Conservation (phyloP, 164 flowering plant species). For the Stephania japonica region DNA sequence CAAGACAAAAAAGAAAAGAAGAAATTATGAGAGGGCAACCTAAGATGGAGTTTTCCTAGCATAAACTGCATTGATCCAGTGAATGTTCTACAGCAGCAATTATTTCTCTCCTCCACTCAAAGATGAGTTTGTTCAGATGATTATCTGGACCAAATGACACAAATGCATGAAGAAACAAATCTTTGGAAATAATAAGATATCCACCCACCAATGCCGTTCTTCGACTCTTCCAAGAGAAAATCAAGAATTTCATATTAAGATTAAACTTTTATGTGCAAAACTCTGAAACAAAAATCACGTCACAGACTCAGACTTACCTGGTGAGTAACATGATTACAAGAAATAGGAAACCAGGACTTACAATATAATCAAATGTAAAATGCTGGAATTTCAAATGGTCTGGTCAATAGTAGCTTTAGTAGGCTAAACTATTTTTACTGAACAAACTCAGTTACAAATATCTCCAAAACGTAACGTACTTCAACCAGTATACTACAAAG, state of each 20-base stretch:
- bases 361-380: too few species aligned
- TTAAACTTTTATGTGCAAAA: neutral
- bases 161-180: neutral
- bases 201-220: neutral
- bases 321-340: neutral
- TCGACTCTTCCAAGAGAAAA: neutral
- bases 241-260: neutral
- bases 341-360: neutral
- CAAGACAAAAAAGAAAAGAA: conserved; percentile 1
- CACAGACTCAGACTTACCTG: neutral
- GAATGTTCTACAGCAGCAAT: neutral
- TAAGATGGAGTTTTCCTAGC: neutral
- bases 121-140: neutral
- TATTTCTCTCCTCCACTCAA: neutral
- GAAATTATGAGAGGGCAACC: neutral
- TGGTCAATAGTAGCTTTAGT: too few species aligned
- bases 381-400: too few species aligned
- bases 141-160: neutral
- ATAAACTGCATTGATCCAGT: neutral
- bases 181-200: too few species aligned
- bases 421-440: too few species aligned
- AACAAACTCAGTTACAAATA: too few species aligned
- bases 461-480: too few species aligned
- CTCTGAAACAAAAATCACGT: neutral
- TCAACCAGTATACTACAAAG: too few species aligned